phyloP scores from a whole-genome alignment of 2,329 filamentous ascomycete species.

The Peltaster fructicola region DNA sequence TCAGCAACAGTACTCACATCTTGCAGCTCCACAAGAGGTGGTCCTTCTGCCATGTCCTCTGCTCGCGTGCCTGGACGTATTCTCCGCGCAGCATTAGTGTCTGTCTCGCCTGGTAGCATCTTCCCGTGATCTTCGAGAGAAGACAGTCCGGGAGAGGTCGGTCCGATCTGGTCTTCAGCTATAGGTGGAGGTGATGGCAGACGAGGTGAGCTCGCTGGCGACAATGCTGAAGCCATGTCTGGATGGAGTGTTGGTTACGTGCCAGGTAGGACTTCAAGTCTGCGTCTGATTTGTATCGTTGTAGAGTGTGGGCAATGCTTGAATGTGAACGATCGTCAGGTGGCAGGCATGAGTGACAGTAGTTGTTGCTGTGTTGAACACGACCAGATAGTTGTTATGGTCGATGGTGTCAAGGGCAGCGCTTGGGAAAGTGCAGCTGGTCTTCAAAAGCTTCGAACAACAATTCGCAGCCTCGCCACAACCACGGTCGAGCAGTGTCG shows the following conservation, averaged over 20 bases:
- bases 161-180: conserved; percentile 80
- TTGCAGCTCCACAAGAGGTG: conserved; percentile 67
- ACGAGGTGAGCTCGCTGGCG: conserved; percentile 62
- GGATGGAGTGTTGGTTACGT: too few relatives aligned
- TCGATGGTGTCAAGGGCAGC: too few relatives aligned
- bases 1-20: conserved; percentile 43
- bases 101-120: conserved; percentile 36
- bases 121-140: conserved; percentile 41
- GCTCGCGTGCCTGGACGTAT: conserved; percentile 86
- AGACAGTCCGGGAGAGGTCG: conserved; percentile 54
- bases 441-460: conserved; percentile 1
- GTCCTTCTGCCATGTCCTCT: conserved; percentile 83
- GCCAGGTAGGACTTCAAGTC: too few relatives aligned
- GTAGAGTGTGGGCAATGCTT: too few relatives aligned
- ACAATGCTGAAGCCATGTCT: too few relatives aligned
- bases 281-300: too few relatives aligned
- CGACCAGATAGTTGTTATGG: too few relatives aligned
- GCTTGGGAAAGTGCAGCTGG: too few relatives aligned
- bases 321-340: too few relatives aligned
- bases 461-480: neutral
- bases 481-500: neutral
- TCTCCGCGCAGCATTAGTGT: conserved; percentile 60
- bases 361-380: too few relatives aligned
- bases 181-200: conserved; percentile 88
- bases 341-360: too few relatives aligned